Percentiles rank a stretch among this genome's conserved stretches.
Conservation (phyloP, 2,329 filamentous ascomycete species). For the Aspergillus brasiliensis region DNA sequence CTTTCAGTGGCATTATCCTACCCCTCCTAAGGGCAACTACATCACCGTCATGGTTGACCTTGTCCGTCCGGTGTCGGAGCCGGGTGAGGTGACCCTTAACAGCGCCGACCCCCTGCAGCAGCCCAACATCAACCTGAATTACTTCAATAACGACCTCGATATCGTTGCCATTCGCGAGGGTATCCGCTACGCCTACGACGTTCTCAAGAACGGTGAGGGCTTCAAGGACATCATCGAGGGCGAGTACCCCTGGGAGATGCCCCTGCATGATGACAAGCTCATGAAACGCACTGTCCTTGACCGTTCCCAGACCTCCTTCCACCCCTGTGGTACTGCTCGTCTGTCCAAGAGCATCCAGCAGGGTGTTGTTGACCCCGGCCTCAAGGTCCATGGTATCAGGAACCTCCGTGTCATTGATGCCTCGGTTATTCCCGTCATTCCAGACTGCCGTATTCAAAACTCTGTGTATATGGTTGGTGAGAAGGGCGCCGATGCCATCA, state of each 20-base stretch:
- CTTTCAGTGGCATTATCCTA: slow-evolving; percentile 51
- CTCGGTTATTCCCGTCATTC: slow-evolving; percentile 57
- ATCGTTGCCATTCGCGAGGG: slow-evolving; percentile 60
- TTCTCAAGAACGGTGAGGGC: slow-evolving; percentile 56
- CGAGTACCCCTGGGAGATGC: slow-evolving; percentile 63
- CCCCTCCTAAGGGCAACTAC: slow-evolving; percentile 45
- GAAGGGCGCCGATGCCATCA: slow-evolving; percentile 39
- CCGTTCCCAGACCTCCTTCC: slow-evolving; percentile 55
- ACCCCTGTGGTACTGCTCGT: slow-evolving; percentile 59
- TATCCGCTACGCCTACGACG: slow-evolving; percentile 55
- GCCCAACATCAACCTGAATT: slow-evolving; percentile 45
- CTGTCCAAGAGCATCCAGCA: slow-evolving; percentile 54
- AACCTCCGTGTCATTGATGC: slow-evolving; percentile 59
- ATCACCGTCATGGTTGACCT: slow-evolving; percentile 31
- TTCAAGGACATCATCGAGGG: slow-evolving; percentile 43
- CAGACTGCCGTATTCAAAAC: slow-evolving; percentile 61
- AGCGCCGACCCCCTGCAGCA: slow-evolving; percentile 36
- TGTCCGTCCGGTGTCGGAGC: slow-evolving; percentile 46
- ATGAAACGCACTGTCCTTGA: slow-evolving; percentile 61
- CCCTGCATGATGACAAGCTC: slow-evolving; percentile 55
- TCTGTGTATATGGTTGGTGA: slow-evolving; percentile 63
- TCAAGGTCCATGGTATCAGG: slow-evolving; percentile 57
- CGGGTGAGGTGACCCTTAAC: slow-evolving; percentile 45
- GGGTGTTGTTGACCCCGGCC: slow-evolving; percentile 54
- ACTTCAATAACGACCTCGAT: slow-evolving; percentile 51